Conservation (phyloP, 2,329 filamentous ascomycete genomes). For the Chaetothyriales sp. region DNA sequence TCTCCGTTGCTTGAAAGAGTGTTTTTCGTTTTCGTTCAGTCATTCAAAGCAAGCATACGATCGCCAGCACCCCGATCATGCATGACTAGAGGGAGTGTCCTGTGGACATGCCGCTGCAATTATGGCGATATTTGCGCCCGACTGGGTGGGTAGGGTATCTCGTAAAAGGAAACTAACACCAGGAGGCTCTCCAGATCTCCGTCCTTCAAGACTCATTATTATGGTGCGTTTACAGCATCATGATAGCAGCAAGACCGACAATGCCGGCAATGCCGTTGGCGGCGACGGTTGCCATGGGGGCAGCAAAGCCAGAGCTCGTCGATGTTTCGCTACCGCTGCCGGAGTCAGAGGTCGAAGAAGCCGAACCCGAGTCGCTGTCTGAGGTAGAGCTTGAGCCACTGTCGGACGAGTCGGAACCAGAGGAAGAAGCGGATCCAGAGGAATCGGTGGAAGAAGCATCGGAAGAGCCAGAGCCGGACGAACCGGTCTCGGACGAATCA, state of each 20-base stretch:
- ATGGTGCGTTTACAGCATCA: slow-evolving; percentile 23
- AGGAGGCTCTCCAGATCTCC: neutral
- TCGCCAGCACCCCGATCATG: neutral
- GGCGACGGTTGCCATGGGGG: slow-evolving; percentile 16
- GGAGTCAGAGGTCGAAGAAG: slow-evolving; percentile 6
- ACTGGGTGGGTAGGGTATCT: neutral
- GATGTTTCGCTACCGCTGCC: slow-evolving; percentile 7
- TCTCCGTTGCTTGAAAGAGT: neutral
- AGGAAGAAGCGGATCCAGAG: slow-evolving; percentile 10
- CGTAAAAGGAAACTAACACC: neutral
- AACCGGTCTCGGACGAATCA: slow-evolving; percentile 8
- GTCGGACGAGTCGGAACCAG: slow-evolving; percentile 1
- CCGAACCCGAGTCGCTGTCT: neutral
- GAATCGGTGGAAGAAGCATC: slow-evolving; percentile 10
- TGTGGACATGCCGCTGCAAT: neutral
- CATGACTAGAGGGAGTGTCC: neutral
- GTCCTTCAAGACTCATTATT: slow-evolving; percentile 1
- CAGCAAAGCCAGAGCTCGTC: slow-evolving; percentile 14
- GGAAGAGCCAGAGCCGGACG: slow-evolving; percentile 4
- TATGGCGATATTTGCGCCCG: neutral
- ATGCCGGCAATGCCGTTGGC: slow-evolving; percentile 21
- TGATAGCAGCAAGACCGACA: slow-evolving; percentile 28
- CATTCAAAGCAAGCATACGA: neutral
- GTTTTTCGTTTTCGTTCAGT: neutral
- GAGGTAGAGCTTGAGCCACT: slow-evolving; percentile 3